Percentiles rank a stretch among this genome's conserved stretches.
Conservation (phyloP, 768 basidiomycete species). For the Xanthoconium stramineum region DNA sequence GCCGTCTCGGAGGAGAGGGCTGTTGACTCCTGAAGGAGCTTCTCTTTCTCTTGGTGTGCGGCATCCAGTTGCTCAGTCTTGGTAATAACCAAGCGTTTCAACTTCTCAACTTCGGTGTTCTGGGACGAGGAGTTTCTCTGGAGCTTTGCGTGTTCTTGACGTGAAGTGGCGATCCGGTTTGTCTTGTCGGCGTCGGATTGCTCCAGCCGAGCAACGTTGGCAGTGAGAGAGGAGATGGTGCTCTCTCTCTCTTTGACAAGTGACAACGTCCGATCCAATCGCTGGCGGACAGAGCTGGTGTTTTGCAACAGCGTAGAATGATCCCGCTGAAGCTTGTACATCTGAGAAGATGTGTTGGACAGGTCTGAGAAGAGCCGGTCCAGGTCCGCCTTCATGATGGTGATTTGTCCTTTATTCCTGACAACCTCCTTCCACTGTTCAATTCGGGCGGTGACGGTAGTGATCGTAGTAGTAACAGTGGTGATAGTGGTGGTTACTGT, state of each 20-base stretch:
- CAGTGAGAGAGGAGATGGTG: too few relatives aligned
- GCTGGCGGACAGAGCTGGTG: background rate
- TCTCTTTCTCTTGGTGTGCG: background rate
- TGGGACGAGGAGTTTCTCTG: too few relatives aligned
- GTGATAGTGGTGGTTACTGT: background rate
- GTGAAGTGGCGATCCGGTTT: too few relatives aligned
- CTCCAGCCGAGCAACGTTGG: too few relatives aligned
- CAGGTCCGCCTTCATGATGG: constrained; percentile 2
- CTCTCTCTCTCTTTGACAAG: too few relatives aligned
- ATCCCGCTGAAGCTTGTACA: background rate
- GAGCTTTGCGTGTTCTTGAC: too few relatives aligned
- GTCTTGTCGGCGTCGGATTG: too few relatives aligned
- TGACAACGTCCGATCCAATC: background rate
- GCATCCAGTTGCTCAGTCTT: too few relatives aligned
- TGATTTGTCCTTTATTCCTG: background rate
- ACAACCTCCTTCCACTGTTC: background rate
- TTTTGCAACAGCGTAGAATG: background rate
- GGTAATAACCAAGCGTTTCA: too few relatives aligned
- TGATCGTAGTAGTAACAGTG: background rate
- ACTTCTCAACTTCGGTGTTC: too few relatives aligned
- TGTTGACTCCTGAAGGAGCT: background rate
- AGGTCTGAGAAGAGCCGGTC: constrained; percentile 3
- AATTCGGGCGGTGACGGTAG: background rate
- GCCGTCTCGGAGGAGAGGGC: background rate
- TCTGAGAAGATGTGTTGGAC: background rate